phyloP scores from a whole-genome alignment of 1,284 basidiomycete species.

The Marasmius tenuissimus region DNA sequence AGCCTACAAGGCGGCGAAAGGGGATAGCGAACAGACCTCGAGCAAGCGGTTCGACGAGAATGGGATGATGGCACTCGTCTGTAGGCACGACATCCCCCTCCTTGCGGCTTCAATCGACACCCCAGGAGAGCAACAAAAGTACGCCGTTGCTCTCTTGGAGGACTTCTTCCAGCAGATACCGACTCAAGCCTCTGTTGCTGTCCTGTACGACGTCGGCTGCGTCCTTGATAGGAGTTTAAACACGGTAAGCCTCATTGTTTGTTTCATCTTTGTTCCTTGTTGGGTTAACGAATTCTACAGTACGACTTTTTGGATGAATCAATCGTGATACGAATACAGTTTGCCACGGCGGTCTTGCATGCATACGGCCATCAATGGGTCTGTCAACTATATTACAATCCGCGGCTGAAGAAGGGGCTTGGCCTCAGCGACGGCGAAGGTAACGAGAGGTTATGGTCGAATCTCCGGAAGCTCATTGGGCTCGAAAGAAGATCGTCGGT shows the following conservation, averaged over 20 bases:
- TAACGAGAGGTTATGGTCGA: conserved; percentile 17
- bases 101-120: neutral
- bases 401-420: conserved; percentile 9
- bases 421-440: conserved; percentile 21
- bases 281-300: neutral
- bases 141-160: neutral
- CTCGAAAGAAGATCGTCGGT: conserved; percentile 20
- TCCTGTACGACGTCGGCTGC: neutral
- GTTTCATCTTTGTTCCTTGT: neutral
- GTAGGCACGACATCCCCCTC: neutral
- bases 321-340: neutral
- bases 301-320: neutral
- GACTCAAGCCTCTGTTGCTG: neutral
- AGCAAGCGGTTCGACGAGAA: neutral
- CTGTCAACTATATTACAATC: conserved; percentile 20
- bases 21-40: neutral
- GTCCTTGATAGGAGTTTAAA: neutral
- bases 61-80: neutral
- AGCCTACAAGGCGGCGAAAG: neutral
- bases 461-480: conserved; percentile 9
- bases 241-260: neutral
- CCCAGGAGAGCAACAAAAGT: neutral
- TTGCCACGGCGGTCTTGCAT: neutral
- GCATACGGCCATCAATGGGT: neutral
- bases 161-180: neutral